Conservation (phyloP, 345 rosid genomes). For the Aegle marmelos region DNA sequence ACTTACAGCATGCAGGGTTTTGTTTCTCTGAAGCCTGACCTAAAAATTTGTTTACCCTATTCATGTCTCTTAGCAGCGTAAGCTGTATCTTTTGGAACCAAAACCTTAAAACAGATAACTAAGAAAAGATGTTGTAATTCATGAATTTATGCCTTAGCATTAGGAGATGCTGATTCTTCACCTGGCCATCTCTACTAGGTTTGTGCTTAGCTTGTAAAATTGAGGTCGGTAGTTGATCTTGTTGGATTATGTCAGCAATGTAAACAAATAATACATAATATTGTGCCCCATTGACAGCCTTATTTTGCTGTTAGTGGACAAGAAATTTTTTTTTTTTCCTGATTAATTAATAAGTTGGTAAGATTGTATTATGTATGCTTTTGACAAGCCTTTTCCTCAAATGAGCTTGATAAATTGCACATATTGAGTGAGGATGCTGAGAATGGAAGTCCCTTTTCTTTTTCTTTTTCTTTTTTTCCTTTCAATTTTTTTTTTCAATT, state of each 20-base stretch:
- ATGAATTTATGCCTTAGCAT: neutral
- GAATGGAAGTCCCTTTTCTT: neutral
- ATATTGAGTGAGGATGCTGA: neutral
- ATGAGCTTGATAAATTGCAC: neutral
- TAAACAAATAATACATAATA: neutral
- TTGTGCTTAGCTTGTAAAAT: neutral
- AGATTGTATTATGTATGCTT: neutral
- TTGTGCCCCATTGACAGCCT: neutral
- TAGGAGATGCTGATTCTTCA: neutral
- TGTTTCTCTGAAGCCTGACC: neutral
- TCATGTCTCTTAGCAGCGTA: neutral
- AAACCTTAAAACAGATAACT: neutral
- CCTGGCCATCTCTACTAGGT: neutral
- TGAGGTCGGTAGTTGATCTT: neutral
- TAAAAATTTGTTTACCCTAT: too few species aligned
- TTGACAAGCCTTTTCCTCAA: neutral
- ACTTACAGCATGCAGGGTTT: neutral
- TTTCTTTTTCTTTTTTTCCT: neutral
- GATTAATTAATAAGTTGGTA: neutral
- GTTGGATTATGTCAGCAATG: neutral
- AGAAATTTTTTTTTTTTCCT: neutral
- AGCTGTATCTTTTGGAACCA: neutral
- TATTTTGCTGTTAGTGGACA: neutral
- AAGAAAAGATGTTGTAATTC: neutral
- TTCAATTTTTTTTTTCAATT: neutral